Evolutionary conservation across 257 asterid species (phyloP), one percentile per base, ranked within the genome.

Genomic region (Nicotiana tabacum): DNA sequence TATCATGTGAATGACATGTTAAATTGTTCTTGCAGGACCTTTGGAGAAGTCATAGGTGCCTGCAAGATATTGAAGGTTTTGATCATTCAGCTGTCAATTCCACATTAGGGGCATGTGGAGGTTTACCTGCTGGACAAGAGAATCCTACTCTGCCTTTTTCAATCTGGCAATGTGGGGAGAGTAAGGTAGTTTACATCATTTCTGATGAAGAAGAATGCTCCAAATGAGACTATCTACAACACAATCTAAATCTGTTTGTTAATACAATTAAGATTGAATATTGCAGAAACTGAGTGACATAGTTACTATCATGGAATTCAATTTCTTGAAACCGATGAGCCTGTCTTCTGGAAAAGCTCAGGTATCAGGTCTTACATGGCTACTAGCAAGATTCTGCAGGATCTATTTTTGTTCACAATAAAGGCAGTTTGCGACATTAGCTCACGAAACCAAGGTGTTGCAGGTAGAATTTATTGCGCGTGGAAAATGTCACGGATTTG

Each of bases 401-500:
- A 16, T 18, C 4, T 57, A 57, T 57, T 17, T 32, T 57, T 57
- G 64, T 51, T 76, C 6, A 76, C 64, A 76, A 6, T 76, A 51
- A 48, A 76, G 64, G 46, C 64, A 15, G 80, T 29, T 76, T 27
- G 80, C 46, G 15, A 76, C 64, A 76, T 27, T 5, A 51, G 51
- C 77, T 18, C 65, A 61, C 69, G 15, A 33, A 76, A 66, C 82
- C 65, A 37, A 67, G 66, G 53, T 16, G 66, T 85, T 84, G 53
- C 91, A 95, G 99, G 82, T 92, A 85, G 86, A 82, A 77, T 92
- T 94, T 88, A 82, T 67, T 53, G 88, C 87, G 81, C 66, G 88
- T 16, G 99, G 99, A 46, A 83, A 72, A 57, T 96, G 97, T 90
- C 99, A 96, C 82, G 98, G 96, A 70, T 88, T 96, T 77, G 97